Percentiles rank a stretch among this genome's conserved stretches.
Conservation (phyloP, 441 rosid species). For the Bocquillonia castaneifolia region DNA sequence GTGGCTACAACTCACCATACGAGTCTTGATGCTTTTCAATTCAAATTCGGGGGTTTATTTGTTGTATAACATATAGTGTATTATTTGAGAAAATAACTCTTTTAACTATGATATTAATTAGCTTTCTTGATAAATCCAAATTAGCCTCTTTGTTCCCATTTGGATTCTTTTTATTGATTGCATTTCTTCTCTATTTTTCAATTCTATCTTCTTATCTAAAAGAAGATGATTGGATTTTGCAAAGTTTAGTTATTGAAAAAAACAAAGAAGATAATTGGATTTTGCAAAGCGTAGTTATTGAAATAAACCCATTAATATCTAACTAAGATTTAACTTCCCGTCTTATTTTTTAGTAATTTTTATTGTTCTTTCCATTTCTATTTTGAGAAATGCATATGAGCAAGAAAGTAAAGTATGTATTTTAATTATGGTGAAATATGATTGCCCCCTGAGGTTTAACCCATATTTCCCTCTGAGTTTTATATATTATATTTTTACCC, state of each 20-base stretch:
- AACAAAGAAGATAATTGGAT: too few species aligned
- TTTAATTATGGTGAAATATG: too few species aligned
- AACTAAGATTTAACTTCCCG: too few species aligned
- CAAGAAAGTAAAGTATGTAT: too few species aligned
- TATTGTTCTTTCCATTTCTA: too few species aligned
- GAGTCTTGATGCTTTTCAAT: neutral
- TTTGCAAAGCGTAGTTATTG: too few species aligned
- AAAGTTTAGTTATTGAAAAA: neutral
- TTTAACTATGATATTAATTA: neutral
- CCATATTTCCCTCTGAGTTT: too few species aligned
- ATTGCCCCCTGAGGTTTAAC: too few species aligned
- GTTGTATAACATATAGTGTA: neutral
- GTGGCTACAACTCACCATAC: slow-evolving; percentile 11
- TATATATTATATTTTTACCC: too few species aligned
- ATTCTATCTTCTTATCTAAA: neutral
- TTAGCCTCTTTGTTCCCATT: neutral
- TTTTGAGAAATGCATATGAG: too few species aligned
- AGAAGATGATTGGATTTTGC: neutral
- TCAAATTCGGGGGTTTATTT: neutral
- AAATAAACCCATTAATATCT: too few species aligned
- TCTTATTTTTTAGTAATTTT: too few species aligned
- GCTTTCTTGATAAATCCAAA: neutral
- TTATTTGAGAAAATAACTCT: neutral
- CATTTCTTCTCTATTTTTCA: neutral
- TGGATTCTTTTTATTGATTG: neutral